phyloP scores from a whole-genome alignment of 176 grass and related monocot species.

The Zea luxurians region DNA sequence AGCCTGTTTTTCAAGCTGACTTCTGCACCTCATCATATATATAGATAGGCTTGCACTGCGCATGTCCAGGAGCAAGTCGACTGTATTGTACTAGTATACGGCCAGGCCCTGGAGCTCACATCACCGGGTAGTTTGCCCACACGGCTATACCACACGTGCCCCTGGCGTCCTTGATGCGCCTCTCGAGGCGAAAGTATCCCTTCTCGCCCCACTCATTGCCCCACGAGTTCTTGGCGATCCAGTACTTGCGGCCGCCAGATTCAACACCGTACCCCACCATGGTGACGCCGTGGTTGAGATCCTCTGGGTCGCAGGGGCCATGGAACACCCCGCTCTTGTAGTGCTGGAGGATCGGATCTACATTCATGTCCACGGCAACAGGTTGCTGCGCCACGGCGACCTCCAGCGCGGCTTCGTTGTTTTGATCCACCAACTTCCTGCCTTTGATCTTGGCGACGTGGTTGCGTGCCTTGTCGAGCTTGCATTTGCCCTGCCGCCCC shows the following conservation, averaged over 20 bases:
- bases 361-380: constrained; percentile 13
- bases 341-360: neutral
- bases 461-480: neutral
- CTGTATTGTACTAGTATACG: neutral
- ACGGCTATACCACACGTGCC: constrained; percentile 5
- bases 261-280: constrained; percentile 33
- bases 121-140: neutral
- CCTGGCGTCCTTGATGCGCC: neutral
- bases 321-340: constrained; percentile 25
- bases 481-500: neutral
- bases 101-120: neutral
- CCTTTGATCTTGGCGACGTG: too few species aligned
- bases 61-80: neutral
- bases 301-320: too few species aligned
- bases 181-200: neutral
- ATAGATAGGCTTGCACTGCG: too few species aligned
- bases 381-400: constrained; percentile 43
- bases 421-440: neutral
- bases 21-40: neutral
- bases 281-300: too few species aligned
- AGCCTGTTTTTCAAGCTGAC: neutral
- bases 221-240: constrained; percentile 38
- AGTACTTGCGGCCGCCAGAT: neutral
- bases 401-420: constrained; percentile 33
- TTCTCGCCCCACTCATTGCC: constrained; percentile 16